Evolutionary conservation across 306 rosid genomes (phyloP), one percentile per base, ranked within the genome.

Genomic region (Acacia melanoxylon): DNA sequence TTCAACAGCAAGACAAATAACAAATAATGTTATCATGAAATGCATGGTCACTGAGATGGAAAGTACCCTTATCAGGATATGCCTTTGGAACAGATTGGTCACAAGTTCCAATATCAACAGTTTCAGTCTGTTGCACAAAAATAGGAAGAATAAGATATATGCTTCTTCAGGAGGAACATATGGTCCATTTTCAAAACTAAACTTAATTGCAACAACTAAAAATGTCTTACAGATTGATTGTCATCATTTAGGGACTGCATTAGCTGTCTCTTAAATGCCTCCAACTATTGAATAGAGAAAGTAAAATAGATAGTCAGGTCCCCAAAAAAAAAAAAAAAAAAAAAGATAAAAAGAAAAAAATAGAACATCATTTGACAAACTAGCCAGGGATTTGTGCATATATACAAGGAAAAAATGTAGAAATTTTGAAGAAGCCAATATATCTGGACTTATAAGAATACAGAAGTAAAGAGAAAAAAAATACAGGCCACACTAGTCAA

Each of bases 91-190:
- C 87, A 54, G 94, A 83, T 78, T 89, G 98, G 77, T 93, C 99
- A 88, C 97, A 93, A 83, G 99, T 96, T 85, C 94, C 81, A 82
- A 96, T 96, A 89, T 96, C 99, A 87, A 96, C 90, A 78, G 97
- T 86, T 82, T 92, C 94, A 77, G 92, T 81, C 80, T 86, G 91
- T 98, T 91, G 89, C 72, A 52, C 81, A 42, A 33, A 75, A 35
- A 71, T 10, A 70, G 41, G 83, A 81, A 73, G 35, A 49, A 73
- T 61, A 76, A 44, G 13, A 31, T n/a, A 20, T 48, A 45, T 41
- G 31, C 6, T 70, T 49, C 44, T 68, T 77, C 77, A 80, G 76
- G 59, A 72, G 74, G 54, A 72, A 20, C 54, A 51, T 68, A 52
- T 49, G 35, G 62, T 24, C 78, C 42, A 79, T 73, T 59, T 54